Evolutionary conservation across 139 green algal genomes (phyloP), one percentile per base, ranked within the genome.

Genomic region (Chlorella ohadii): DNA sequence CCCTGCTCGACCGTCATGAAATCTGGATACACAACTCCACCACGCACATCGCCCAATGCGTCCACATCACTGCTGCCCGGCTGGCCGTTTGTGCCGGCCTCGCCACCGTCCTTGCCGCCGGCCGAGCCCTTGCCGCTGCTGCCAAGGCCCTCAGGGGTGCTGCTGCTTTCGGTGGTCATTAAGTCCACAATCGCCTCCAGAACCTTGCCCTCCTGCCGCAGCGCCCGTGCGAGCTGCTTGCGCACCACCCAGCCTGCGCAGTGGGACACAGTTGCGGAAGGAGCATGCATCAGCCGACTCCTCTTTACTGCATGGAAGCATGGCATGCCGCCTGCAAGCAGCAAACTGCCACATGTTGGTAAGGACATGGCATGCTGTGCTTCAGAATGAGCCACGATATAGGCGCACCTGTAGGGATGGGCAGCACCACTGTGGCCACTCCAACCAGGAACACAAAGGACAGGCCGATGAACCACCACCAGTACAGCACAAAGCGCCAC

Each of bases 401-500:
- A n/a, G n/a, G n/a, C n/a, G n/a, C n/a, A 59, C 70, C 70, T 38
- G 27, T 33, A 6, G 74, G 74, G 0, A 81, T 31, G 13, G 74
- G 74, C 47, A 81, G 74, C 55, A 81, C 74, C 19, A 55, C n/a
- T 6, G 36, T 68, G 31, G n/a, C 74, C 33, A 68, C 74, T 13
- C 22, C n/a, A 36, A 68, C 74, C 47, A 39, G 44, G 31, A 81
- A 81, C 4, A 70, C 16, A 3, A 81, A 28, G 23, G 51, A 9
- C 20, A 81, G 74, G 20, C 74, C 74, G 3, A 81, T 31, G n/a
- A 68, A 81, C 74, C 74, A 81, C 74, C 74, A 81, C 74, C 74
- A 81, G 74, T 81, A 67, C 9, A 81, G 55, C 33, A 81, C 34
- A 55, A 81, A 81, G 28, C 34, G 33, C 74, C 74, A 81, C 5